These are phyloP conservation scores for Gastrolobium bilobum DNA, from an alignment of 306 rosid genomes.

Conservation along the genomic window DNA sequence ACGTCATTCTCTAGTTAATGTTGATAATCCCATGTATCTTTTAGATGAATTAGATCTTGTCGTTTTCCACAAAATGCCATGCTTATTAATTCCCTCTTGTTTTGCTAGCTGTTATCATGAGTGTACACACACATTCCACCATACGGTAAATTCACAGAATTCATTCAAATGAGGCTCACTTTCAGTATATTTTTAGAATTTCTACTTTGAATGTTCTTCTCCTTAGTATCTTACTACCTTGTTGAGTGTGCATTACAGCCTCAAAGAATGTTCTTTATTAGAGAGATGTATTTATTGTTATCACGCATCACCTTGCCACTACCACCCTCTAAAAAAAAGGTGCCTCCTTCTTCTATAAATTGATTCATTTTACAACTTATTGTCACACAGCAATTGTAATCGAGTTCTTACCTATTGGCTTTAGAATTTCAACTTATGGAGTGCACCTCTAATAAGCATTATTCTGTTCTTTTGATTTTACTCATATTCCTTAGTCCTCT, in stretches of 20 bases:
- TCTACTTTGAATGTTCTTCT: conserved; percentile 32
- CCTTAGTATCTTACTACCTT: conserved; percentile 29
- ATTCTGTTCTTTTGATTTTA: conserved; percentile 44
- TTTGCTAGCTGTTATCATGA: neutral
- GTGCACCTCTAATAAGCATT: conserved; percentile 37
- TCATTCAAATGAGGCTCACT: conserved; percentile 30
- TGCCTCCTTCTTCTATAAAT: conserved; percentile 37
- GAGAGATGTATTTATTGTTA: neutral
- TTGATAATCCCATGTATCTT: too few species aligned
- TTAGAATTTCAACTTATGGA: conserved; percentile 41
- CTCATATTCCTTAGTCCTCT: conserved; percentile 54
- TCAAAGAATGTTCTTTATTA: neutral
- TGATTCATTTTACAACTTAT: conserved; percentile 23
- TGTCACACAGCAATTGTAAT: conserved; percentile 25
- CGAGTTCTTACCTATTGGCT: neutral
- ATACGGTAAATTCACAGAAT: neutral
- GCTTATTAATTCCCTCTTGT: neutral
- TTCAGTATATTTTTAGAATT: conserved; percentile 32
- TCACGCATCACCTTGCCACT: neutral
- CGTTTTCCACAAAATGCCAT: neutral
- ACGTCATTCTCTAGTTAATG: neutral
- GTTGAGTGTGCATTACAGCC: too few species aligned
- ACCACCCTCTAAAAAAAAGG: conserved; percentile 35
- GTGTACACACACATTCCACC: conserved; percentile 33
- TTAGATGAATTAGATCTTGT: neutral